These are phyloP conservation scores for Podaxis sp. DNA, from an alignment of 768 basidiomycete species.

Conservation along the genomic window DNA sequence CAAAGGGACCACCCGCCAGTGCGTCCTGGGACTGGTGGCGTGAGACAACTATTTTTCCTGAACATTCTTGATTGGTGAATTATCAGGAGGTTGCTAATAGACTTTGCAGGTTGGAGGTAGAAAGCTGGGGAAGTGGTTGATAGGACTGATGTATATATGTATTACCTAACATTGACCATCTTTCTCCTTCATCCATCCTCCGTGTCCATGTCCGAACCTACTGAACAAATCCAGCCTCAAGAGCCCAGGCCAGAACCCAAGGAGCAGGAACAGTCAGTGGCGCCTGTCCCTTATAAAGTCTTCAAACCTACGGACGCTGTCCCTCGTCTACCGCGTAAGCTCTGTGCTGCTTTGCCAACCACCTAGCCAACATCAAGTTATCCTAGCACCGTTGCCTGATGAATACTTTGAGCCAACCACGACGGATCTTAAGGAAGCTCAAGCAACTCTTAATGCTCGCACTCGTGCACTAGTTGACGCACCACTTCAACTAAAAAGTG, in stretches of 20 bases:
- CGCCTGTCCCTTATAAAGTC: constrained; percentile 4
- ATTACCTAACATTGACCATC: constrained; percentile 1
- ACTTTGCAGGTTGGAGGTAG: background rate
- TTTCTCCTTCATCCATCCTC: background rate
- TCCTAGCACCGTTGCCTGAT: constrained; percentile 58
- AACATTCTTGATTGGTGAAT: constrained; percentile 25
- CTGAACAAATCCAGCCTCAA: background rate
- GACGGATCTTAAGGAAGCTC: constrained; percentile 69
- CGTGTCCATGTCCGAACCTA: background rate
- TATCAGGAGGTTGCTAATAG: background rate
- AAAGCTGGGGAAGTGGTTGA: background rate
- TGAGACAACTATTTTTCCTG: constrained; percentile 72
- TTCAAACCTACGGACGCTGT: constrained; percentile 8
- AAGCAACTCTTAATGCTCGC: constrained; percentile 59
- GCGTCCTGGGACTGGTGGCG: constrained; percentile 60
- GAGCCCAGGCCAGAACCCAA: background rate
- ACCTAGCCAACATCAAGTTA: background rate
- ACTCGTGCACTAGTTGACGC: constrained; percentile 65
- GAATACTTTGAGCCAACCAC: constrained; percentile 72
- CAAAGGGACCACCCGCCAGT: constrained; percentile 81
- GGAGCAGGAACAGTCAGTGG: background rate
- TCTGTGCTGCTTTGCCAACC: constrained; percentile 5
- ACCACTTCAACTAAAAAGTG: constrained; percentile 65
- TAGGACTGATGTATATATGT: background rate
- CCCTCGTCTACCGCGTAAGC: constrained; percentile 13